phyloP scores from a whole-genome alignment of 2,329 filamentous ascomycete species.

The Fusarium tupiense region DNA sequence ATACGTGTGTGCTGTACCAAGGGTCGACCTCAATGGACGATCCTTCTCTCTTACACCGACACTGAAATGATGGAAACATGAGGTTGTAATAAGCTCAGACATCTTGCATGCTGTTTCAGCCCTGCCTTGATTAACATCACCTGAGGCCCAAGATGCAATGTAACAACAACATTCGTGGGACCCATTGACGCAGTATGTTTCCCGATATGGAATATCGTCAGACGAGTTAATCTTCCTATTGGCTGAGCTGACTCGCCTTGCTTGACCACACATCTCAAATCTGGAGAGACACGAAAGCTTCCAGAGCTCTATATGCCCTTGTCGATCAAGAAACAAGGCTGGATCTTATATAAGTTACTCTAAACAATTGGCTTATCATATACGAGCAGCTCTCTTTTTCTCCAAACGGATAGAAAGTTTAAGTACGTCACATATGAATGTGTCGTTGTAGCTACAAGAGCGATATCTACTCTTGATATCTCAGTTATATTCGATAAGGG shows the following conservation, averaged over 20 bases:
- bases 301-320: not conserved
- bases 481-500: slow-evolving; percentile 73
- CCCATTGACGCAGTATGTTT: not conserved
- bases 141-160: not conserved
- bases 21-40: not conserved
- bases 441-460: slow-evolving; percentile 42
- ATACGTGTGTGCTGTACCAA: not conserved
- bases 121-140: not conserved
- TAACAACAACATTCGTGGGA: not conserved
- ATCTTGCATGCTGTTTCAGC: not conserved
- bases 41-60: not conserved
- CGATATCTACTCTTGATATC: slow-evolving; percentile 67
- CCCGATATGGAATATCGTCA: not conserved
- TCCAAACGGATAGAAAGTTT: slow-evolving; percentile 72
- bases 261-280: not conserved
- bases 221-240: not conserved
- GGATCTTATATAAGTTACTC: not conserved
- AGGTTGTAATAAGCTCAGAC: not conserved
- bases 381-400: slow-evolving; percentile 76
- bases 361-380: slow-evolving; percentile 49
- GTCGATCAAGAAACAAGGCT: not conserved
- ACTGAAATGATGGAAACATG: not conserved
- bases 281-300: not conserved
- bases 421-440: slow-evolving; percentile 65
- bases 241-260: not conserved